Conservation (phyloP, 768 basidiomycete genomes). For the Tylopilus balloui region DNA sequence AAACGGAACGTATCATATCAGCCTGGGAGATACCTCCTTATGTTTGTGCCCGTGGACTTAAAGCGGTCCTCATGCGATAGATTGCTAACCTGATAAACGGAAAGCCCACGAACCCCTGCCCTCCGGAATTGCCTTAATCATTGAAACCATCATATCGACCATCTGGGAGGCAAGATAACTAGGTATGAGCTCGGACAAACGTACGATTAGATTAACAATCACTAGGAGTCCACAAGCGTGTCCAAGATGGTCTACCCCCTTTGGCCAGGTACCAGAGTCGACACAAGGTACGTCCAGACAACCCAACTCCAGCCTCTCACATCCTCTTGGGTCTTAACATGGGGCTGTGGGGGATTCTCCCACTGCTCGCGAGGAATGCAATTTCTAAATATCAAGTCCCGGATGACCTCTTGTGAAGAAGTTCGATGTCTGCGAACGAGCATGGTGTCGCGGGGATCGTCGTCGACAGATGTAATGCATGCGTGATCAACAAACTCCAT, state of each 20-base stretch:
- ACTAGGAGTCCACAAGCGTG: not conserved
- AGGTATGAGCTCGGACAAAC: not conserved
- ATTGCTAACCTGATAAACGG: not conserved
- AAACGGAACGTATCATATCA: not conserved
- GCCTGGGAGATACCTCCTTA: not conserved
- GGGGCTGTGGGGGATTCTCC: not conserved
- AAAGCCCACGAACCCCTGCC: not conserved
- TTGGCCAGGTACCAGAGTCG: conserved; percentile 4
- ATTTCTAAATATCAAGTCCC: conserved; percentile 23
- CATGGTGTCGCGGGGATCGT: conserved; percentile 16
- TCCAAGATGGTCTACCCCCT: not conserved
- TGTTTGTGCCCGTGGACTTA: not conserved
- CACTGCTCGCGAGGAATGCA: conserved; percentile 6
- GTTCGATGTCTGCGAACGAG: conserved; percentile 17
- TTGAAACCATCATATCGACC: not conserved
- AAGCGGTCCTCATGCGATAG: not conserved
- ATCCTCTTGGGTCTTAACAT: not conserved
- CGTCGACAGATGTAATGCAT: conserved; percentile 31
- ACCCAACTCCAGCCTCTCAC: conserved; percentile 10
- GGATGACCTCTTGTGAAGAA: conserved; percentile 22
- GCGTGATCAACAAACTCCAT: conserved; percentile 31
- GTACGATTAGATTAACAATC: not conserved
- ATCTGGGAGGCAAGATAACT: not conserved
- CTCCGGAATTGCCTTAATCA: not conserved
- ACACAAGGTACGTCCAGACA: conserved; percentile 15